phyloP scores from a whole-genome alignment of 2,329 filamentous ascomycete species.

The Penicillium griseofulvum region DNA sequence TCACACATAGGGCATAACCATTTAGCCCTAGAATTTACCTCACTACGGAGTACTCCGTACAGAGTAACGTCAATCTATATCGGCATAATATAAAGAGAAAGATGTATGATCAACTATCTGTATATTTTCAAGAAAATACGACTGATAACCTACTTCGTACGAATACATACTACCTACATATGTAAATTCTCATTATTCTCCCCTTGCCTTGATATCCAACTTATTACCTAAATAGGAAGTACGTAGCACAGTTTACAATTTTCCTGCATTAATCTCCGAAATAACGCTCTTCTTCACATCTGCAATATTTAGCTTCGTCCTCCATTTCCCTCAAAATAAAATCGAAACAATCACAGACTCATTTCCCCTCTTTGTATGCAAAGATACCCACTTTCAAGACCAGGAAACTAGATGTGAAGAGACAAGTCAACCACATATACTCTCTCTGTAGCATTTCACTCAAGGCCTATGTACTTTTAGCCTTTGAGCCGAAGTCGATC shows the following conservation, averaged over 20 bases:
- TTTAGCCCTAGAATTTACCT: too few relatives aligned
- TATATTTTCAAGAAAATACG: too few relatives aligned
- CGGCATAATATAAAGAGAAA: too few relatives aligned
- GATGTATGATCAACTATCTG: too few relatives aligned
- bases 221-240: background rate
- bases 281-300: slow-evolving; percentile 4
- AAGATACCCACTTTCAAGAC: background rate
- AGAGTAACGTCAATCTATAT: too few relatives aligned
- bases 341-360: background rate
- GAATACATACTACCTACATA: too few relatives aligned
- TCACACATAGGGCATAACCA: background rate
- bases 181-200: too few relatives aligned
- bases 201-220: background rate
- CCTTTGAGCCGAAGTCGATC: background rate
- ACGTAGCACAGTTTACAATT: background rate
- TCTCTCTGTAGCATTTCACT: background rate
- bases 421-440: background rate
- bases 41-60: too few relatives aligned
- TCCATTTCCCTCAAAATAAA: background rate
- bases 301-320: background rate
- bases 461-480: background rate
- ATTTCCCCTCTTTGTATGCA: background rate
- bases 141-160: too few relatives aligned
- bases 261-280: slow-evolving; percentile 8
- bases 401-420: background rate